These are phyloP conservation scores for Calophaca sinica DNA, from an alignment of 306 rosid genomes.

Conservation along the genomic window DNA sequence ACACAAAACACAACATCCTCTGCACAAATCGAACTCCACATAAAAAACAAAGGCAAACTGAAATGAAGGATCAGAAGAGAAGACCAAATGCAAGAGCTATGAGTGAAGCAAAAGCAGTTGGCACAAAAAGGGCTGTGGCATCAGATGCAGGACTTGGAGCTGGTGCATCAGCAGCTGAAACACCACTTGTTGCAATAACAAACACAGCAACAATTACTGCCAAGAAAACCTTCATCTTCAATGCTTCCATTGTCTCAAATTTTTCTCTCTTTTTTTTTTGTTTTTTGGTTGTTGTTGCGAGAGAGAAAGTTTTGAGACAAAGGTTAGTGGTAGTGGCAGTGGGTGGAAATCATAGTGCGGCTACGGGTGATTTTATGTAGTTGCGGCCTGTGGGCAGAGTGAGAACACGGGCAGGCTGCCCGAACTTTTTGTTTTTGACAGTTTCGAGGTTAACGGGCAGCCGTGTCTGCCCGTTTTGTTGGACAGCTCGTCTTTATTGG, in stretches of 20 bases:
- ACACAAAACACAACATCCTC: conserved; percentile 29
- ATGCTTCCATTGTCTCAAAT: conserved; percentile 51
- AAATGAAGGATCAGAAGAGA: conserved; percentile 31
- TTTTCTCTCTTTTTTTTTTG: neutral
- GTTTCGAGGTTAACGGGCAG: conserved; percentile 18
- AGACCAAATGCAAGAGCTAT: conserved; percentile 53
- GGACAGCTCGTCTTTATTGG: conserved; percentile 53
- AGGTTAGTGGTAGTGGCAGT: neutral
- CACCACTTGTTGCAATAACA: conserved; percentile 46
- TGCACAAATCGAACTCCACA: conserved; percentile 39
- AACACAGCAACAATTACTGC: conserved; percentile 41
- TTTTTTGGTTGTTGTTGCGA: neutral
- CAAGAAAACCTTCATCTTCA: conserved; percentile 52
- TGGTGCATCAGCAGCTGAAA: conserved; percentile 60
- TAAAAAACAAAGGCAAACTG: neutral
- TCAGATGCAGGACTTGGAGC: conserved; percentile 65
- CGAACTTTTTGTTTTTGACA: conserved; percentile 2
- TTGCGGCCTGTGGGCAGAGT: conserved; percentile 29
- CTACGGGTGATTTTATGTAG: conserved; percentile 42
- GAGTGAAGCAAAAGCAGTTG: conserved; percentile 55
- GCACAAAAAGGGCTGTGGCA: conserved; percentile 49
- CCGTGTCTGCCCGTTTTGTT: conserved; percentile 41
- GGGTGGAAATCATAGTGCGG: conserved; percentile 36
- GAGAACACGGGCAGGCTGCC: conserved; percentile 49
- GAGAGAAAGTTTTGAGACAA: conserved; percentile 23